Conservation (phyloP, 805 yeast species). For the Candida xiaguanensis region DNA sequence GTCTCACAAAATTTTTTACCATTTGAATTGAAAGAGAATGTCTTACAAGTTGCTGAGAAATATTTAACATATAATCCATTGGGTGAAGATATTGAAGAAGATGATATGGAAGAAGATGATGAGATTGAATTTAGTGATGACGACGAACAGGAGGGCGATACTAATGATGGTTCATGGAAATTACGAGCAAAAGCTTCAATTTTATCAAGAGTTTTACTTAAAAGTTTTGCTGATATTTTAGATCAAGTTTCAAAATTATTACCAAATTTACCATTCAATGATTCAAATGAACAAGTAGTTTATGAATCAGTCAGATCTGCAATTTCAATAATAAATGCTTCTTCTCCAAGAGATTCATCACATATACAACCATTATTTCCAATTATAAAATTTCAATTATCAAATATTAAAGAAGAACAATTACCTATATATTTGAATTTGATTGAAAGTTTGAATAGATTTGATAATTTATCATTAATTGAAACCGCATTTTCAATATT, state of each 20-base stretch:
- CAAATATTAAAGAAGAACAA: constrained; percentile 11
- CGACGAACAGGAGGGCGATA: constrained; percentile 39
- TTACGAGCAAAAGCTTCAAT: constrained; percentile 51
- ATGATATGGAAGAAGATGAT: constrained; percentile 31
- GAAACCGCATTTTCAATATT: constrained; percentile 15
- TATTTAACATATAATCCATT: constrained; percentile 33
- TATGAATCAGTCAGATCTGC: constrained; percentile 43
- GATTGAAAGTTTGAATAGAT: constrained; percentile 25
- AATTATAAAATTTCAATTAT: constrained; percentile 4
- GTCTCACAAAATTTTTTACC: constrained; percentile 12
- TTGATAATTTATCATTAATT: constrained; percentile 16
- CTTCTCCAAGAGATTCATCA: constrained; percentile 4
- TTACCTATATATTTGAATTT: constrained; percentile 23
- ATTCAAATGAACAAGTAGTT: constrained; percentile 48
- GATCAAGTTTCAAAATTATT: constrained; percentile 8
- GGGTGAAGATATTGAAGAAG: constrained; percentile 23
- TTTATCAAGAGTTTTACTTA: constrained; percentile 31
- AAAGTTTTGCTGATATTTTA: constrained; percentile 27
- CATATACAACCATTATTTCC: constrained; percentile 5
- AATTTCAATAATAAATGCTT: constrained; percentile 7
- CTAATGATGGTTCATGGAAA: constrained; percentile 50
- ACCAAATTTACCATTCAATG: constrained; percentile 26
- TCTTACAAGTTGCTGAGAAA: constrained; percentile 16
- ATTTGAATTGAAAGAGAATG: constrained; percentile 9
- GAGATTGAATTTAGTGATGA: constrained; percentile 39